Percentiles rank a stretch among this genome's conserved stretches.
These are phyloP conservation scores for Suhomyces kilbournensis DNA, from an alignment of 805 yeast genomes.

Conservation along the genomic window DNA sequence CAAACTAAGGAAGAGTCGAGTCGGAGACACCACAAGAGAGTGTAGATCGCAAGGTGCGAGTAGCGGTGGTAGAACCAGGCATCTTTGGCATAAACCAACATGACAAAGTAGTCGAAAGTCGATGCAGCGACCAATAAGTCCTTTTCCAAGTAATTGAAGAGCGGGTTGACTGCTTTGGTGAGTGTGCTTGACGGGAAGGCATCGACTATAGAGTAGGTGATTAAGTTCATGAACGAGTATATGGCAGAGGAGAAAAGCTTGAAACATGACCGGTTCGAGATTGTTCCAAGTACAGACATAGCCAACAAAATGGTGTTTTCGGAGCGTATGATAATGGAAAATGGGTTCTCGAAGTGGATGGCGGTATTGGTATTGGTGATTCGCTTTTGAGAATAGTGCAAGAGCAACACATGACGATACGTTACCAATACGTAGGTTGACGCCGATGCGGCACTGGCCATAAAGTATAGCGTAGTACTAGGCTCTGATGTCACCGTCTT, in stretches of 20 bases:
- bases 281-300: constrained; percentile 17
- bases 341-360: constrained; percentile 10
- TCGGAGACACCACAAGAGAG: constrained; percentile 10
- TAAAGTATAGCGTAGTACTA: constrained; percentile 2
- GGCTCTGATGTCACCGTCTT: not conserved
- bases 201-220: constrained; percentile 16
- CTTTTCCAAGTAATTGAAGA: constrained; percentile 16
- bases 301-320: constrained; percentile 29
- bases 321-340: constrained; percentile 22
- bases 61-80: not conserved
- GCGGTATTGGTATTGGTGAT: not conserved
- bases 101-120: constrained; percentile 8
- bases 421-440: constrained; percentile 20
- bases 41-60: constrained; percentile 7
- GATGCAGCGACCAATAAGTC: constrained; percentile 15
- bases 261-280: constrained; percentile 15
- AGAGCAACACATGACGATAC: constrained; percentile 12
- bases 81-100: constrained; percentile 12
- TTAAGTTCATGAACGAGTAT: constrained; percentile 28
- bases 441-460: constrained; percentile 9
- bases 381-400: not conserved
- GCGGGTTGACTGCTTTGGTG: constrained; percentile 12
- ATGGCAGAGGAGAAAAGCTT: constrained; percentile 26
- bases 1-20: constrained; percentile 13
- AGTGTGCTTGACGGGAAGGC: constrained; percentile 14